Conservation (phyloP, 2,329 filamentous ascomycete genomes). For the Trichoderma koningii region DNA sequence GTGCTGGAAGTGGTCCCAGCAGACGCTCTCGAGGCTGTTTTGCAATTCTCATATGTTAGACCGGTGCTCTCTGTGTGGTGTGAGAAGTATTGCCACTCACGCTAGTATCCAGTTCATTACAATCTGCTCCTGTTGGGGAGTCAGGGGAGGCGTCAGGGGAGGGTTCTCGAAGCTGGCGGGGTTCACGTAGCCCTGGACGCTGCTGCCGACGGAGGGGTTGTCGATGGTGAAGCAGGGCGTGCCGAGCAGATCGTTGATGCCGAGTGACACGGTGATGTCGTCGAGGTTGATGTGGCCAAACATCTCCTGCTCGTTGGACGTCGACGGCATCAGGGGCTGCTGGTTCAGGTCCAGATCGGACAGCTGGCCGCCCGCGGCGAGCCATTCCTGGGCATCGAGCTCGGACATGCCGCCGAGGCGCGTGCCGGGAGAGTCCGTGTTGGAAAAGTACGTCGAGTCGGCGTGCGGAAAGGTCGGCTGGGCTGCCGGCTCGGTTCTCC, state of each 20-base stretch:
- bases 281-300: constrained; percentile 43
- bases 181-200: constrained; percentile 30
- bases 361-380: constrained; percentile 6
- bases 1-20: constrained; percentile 52
- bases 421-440: constrained; percentile 6
- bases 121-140: constrained; percentile 46
- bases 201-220: constrained; percentile 32
- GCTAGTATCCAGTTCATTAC: constrained; percentile 57
- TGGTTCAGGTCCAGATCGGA: constrained; percentile 24
- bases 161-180: constrained; percentile 33
- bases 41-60: too few relatives aligned
- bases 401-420: constrained; percentile 5
- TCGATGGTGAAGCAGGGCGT: constrained; percentile 49
- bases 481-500: constrained; percentile 30
- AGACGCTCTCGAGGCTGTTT: constrained; percentile 53
- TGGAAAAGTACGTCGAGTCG: constrained; percentile 18
- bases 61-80: too few relatives aligned
- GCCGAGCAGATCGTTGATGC: constrained; percentile 45
- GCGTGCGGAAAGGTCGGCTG: constrained; percentile 26
- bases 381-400: constrained; percentile 18
- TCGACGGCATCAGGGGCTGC: constrained; percentile 19
- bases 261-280: constrained; percentile 46
- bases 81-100: constrained; percentile 39
- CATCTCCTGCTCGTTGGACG: constrained; percentile 32
- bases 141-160: constrained; percentile 30